Conservation (phyloP, 2,329 filamentous ascomycete genomes). For the Phyllosticta capitalensis region DNA sequence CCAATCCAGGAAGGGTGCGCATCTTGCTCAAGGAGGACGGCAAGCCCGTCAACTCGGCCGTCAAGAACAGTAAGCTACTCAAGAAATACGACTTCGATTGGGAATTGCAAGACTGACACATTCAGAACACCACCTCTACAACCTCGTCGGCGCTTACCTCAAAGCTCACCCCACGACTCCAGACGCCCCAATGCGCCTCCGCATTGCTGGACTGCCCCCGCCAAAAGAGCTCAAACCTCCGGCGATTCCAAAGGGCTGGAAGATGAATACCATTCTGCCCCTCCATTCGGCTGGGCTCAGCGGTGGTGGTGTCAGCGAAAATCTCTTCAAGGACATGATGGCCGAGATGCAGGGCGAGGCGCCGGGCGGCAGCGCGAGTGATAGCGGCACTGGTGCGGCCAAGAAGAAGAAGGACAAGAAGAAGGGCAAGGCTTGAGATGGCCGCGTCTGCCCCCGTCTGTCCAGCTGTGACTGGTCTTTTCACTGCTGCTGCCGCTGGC, state of each 20-base stretch:
- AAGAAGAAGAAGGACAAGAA: constrained; percentile 30
- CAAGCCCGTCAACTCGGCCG: constrained; percentile 37
- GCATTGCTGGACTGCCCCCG: constrained; percentile 62
- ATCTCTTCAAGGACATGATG: constrained; percentile 96
- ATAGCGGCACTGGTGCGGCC: constrained; percentile 16
- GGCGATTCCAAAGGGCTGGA: constrained; percentile 70
- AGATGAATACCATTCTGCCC: constrained; percentile 74
- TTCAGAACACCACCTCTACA: constrained; percentile 78
- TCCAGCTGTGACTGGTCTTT: not conserved
- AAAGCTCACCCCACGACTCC: constrained; percentile 68
- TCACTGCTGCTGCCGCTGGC: not conserved
- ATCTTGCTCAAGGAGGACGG: constrained; percentile 61
- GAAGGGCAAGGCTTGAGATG: constrained; percentile 16
- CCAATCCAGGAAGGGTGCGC: constrained; percentile 84
- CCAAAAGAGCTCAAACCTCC: constrained; percentile 61
- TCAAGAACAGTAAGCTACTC: constrained; percentile 53
- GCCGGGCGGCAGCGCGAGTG: constrained; percentile 19
- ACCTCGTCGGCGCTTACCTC: constrained; percentile 68
- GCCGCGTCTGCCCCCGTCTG: not conserved
- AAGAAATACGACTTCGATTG: not conserved
- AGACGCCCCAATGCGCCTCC: constrained; percentile 58
- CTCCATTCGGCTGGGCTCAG: constrained; percentile 83
- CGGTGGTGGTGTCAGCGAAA: constrained; percentile 87
- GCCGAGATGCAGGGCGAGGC: constrained; percentile 62
- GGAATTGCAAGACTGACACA: not conserved